Conservation (phyloP, 169 alveolate genomes). For the Eimeria mitis region DNA sequence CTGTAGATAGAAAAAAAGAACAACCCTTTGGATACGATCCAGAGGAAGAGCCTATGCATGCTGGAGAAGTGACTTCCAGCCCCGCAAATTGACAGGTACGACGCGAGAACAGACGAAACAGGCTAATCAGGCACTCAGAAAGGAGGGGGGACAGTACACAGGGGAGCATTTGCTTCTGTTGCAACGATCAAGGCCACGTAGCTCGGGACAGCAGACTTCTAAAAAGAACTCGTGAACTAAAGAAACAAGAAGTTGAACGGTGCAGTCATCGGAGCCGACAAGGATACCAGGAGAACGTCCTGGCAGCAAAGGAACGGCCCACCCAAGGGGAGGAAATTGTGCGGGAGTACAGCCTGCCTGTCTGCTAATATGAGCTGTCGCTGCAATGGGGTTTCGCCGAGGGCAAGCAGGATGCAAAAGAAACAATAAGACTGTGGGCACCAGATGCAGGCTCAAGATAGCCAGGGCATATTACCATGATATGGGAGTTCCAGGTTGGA, state of each 20-base stretch:
- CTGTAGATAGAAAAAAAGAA: too few relatives aligned
- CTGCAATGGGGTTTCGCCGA: neutral
- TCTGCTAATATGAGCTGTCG: neutral
- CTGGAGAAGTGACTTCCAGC: neutral
- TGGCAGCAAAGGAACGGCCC: neutral
- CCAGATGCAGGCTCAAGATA: neutral
- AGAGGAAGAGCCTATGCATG: neutral
- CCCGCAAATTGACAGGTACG: neutral
- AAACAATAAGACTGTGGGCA: neutral
- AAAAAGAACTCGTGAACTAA: neutral
- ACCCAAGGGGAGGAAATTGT: too few relatives aligned
- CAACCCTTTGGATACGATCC: neutral
- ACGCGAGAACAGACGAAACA: neutral
- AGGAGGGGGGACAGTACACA: neutral
- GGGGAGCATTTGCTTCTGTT: neutral
- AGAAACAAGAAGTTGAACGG: neutral
- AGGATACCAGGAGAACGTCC: neutral
- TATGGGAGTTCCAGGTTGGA: neutral
- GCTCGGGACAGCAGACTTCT: neutral
- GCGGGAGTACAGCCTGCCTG: neutral
- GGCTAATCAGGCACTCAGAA: neutral
- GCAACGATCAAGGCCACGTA: neutral
- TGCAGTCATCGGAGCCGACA: neutral
- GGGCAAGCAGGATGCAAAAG: neutral
- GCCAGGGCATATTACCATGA: neutral